These are phyloP conservation scores for Corynascus novoguineensis DNA, from an alignment of 495 filamentous ascomycete genomes.

Conservation along the genomic window DNA sequence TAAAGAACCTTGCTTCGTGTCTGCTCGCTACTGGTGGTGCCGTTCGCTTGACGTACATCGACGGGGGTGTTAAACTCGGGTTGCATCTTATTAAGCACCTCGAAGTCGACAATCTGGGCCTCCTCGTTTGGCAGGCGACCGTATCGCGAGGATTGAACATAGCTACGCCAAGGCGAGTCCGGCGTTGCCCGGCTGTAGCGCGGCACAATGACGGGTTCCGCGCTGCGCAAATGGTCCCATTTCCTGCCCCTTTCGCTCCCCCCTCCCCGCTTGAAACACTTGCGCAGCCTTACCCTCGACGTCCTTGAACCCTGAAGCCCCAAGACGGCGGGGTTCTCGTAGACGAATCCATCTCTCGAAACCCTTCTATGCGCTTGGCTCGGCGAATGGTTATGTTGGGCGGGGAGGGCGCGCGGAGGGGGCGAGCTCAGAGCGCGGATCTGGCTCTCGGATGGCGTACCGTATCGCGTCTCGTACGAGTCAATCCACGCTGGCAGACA, in stretches of 20 bases:
- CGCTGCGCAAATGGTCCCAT: constrained; percentile 53
- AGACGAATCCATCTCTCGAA: constrained; percentile 51
- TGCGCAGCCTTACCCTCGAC: constrained; percentile 20
- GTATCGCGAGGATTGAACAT: constrained; percentile 47
- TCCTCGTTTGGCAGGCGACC: constrained; percentile 42
- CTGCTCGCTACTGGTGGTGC: constrained; percentile 13
- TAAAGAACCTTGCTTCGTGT: constrained; percentile 25
- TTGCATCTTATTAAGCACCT: constrained; percentile 43
- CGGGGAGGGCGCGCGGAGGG: constrained; percentile 49
- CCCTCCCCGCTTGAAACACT: constrained; percentile 31
- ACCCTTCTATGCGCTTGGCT: constrained; percentile 40
- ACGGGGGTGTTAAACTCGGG: constrained; percentile 43
- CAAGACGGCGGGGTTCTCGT: constrained; percentile 31
- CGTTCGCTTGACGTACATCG: constrained; percentile 16
- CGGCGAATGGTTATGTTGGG: constrained; percentile 58
- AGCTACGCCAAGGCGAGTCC: constrained; percentile 45
- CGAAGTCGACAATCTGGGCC: constrained; percentile 38
- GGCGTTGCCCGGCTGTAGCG: constrained; percentile 34
- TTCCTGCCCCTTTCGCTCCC: constrained; percentile 42
- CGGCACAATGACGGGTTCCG: constrained; percentile 52
- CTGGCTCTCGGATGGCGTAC: constrained; percentile 33
- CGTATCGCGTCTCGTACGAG: constrained; percentile 41
- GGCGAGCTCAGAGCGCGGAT: constrained; percentile 23
- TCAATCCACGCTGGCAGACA: constrained; percentile 48
- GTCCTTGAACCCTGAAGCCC: constrained; percentile 24